These are phyloP conservation scores for Begonia peltatifolia DNA, from an alignment of 306 rosid genomes.

Conservation along the genomic window DNA sequence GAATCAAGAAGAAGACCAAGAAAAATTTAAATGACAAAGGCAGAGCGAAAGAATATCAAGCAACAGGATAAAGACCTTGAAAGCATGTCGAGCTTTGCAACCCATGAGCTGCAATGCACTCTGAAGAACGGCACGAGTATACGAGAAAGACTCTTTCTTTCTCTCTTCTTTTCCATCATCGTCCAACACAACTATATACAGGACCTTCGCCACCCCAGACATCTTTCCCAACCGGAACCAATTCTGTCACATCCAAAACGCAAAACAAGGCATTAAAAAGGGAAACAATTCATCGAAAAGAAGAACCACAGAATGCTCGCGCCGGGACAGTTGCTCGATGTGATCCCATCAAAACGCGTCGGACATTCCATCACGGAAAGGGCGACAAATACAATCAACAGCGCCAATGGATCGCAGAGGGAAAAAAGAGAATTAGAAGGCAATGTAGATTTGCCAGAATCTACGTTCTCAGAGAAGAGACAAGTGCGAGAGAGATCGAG, in stretches of 20 bases:
- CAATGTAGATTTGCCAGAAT: constrained; percentile 10
- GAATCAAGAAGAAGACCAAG: too few species aligned
- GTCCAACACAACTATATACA: constrained; percentile 67
- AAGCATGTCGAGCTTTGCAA: constrained; percentile 87
- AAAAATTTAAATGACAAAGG: too few species aligned
- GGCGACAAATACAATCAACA: neutral
- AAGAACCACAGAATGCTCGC: neutral
- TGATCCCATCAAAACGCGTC: neutral
- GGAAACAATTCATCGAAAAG: neutral
- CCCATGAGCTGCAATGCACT: constrained; percentile 88
- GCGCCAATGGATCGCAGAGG: neutral
- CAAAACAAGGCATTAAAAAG: neutral
- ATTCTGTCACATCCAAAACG: neutral
- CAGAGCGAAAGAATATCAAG: neutral
- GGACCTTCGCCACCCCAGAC: constrained; percentile 29
- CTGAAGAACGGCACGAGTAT: constrained; percentile 69
- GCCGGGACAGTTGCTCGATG: constrained; percentile 6
- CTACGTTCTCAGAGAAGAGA: neutral
- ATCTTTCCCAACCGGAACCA: constrained; percentile 13
- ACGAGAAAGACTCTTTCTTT: constrained; percentile 50
- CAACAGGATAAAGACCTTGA: constrained; percentile 35
- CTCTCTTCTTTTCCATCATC: constrained; percentile 30
- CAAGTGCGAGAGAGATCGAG: constrained; percentile 2
- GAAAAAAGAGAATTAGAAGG: neutral
- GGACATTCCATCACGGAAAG: neutral